Conservation (phyloP, 2,329 filamentous ascomycete species). For the Xylaria sp. region DNA sequence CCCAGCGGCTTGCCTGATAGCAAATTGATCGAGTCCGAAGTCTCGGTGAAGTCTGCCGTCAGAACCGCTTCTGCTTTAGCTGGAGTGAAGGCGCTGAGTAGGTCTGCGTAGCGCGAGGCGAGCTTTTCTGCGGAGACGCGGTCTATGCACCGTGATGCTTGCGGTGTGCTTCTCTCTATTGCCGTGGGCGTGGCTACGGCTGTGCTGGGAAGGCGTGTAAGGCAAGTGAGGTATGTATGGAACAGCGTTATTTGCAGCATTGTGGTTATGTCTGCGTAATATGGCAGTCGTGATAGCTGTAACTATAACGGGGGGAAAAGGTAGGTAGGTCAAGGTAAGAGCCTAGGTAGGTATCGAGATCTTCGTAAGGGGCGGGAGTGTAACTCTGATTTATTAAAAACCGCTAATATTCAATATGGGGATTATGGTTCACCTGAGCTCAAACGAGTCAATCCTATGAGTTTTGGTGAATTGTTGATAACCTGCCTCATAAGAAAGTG, state of each 20-base stretch:
- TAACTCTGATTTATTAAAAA: too few species aligned
- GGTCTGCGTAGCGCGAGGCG: conserved; percentile 30
- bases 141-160: conserved; percentile 6
- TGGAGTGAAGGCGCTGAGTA: conserved; percentile 30
- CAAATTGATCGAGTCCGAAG: conserved; percentile 51
- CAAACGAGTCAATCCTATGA: background rate
- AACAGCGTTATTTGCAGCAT: background rate
- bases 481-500: background rate
- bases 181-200: background rate
- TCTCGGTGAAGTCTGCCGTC: conserved; percentile 47
- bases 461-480: background rate
- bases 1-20: conserved; percentile 47
- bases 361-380: background rate
- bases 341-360: background rate
- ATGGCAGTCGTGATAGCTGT: too few species aligned
- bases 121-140: conserved; percentile 7
- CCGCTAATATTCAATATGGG: too few species aligned
- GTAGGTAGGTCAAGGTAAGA: too few species aligned
- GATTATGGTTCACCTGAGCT: background rate
- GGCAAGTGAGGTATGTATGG: background rate
- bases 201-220: background rate
- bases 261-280: background rate
- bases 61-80: conserved; percentile 39
- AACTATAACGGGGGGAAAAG: too few species aligned
- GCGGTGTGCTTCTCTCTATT: too few species aligned